A percentile compares a stretch with the other conserved stretches of the same genome.
Conservation (phyloP, 2,329 filamentous ascomycete genomes). For the Exophiala viscosa region DNA sequence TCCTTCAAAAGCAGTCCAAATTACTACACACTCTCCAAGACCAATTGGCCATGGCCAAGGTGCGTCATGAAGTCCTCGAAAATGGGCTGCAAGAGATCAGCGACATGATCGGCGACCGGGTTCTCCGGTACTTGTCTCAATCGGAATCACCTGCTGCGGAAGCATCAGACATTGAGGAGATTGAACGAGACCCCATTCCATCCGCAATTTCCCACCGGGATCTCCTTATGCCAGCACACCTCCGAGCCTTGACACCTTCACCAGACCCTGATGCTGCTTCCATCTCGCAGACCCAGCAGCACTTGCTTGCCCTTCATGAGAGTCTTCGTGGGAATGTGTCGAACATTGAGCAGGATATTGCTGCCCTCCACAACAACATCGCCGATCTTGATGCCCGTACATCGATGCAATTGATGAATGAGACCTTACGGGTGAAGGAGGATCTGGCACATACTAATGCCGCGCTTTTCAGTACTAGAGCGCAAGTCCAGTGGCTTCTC, state of each 20-base stretch:
- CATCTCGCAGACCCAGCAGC: conserved; percentile 44
- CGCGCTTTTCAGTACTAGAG: conserved; percentile 55
- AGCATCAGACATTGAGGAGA: conserved; percentile 26
- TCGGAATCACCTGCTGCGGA: conserved; percentile 14
- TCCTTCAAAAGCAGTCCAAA: conserved; percentile 42
- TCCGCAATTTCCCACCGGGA: conserved; percentile 17
- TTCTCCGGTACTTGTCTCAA: conserved; percentile 14
- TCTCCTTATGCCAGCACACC: conserved; percentile 23
- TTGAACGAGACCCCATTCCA: conserved; percentile 23
- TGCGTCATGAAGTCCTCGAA: conserved; percentile 47
- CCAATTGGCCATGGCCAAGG: conserved; percentile 43
- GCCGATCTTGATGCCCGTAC: conserved; percentile 59
- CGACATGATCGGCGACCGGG: conserved; percentile 21
- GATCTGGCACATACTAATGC: conserved; percentile 61
- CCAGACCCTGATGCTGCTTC: conserved; percentile 36
- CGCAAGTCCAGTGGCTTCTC: conserved; percentile 62
- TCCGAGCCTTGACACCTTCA: conserved; percentile 25
- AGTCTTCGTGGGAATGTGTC: conserved; percentile 55
- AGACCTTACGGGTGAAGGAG: conserved; percentile 59
- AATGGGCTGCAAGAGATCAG: conserved; percentile 43
- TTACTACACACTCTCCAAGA: conserved; percentile 43
- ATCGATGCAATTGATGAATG: conserved; percentile 61
- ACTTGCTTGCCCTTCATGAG: conserved; percentile 60
- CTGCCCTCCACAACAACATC: conserved; percentile 39
- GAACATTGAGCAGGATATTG: conserved; percentile 20